Evolutionary conservation across 2,329 filamentous ascomycete species (phyloP).

Genomic region (Neonectria punicea): DNA sequence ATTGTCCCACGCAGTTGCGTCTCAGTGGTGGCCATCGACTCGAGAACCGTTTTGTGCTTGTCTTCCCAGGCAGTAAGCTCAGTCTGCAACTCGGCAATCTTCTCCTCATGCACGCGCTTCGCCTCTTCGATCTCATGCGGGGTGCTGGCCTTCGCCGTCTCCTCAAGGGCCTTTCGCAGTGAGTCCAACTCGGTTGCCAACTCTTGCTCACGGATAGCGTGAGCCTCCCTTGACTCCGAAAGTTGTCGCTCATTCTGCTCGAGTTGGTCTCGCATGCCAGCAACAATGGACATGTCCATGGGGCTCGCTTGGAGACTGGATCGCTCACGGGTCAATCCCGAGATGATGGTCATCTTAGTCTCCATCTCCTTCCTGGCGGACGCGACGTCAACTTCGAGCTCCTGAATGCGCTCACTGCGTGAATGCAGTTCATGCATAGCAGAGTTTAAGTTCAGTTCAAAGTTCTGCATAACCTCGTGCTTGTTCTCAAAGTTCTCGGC

Average conservation of each 20-base stretch:
- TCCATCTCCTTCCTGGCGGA: constrained; percentile 96
- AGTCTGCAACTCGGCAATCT: constrained; percentile 72
- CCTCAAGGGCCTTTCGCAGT: constrained; percentile 67
- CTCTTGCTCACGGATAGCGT: constrained; percentile 79
- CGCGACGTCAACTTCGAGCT: constrained; percentile 85
- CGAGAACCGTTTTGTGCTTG: constrained; percentile 78
- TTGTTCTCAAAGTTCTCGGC: constrained; percentile 84
- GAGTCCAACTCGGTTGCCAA: constrained; percentile 76
- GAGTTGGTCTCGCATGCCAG: constrained; percentile 87
- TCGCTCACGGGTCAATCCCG: constrained; percentile 90
- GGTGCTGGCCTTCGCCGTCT: constrained; percentile 41
- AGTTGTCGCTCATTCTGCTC: constrained; percentile 88
- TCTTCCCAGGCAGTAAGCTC: constrained; percentile 80
- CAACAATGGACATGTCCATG: constrained; percentile 91
- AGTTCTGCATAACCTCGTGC: constrained; percentile 88
- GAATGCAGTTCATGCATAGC: constrained; percentile 92
- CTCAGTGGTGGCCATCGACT: constrained; percentile 78
- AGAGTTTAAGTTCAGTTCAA: constrained; percentile 89
- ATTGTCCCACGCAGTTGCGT: constrained; percentile 78
- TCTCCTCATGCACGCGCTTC: constrained; percentile 60
- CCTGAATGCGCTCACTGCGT: constrained; percentile 88
- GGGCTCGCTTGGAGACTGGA: constrained; percentile 86
- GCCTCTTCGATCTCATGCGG: constrained; percentile 45
- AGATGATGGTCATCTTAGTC: constrained; percentile 94
- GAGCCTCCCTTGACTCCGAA: constrained; percentile 74